phyloP scores from a whole-genome alignment of 306 rosid genomes.

The Corylus heterophylla region DNA sequence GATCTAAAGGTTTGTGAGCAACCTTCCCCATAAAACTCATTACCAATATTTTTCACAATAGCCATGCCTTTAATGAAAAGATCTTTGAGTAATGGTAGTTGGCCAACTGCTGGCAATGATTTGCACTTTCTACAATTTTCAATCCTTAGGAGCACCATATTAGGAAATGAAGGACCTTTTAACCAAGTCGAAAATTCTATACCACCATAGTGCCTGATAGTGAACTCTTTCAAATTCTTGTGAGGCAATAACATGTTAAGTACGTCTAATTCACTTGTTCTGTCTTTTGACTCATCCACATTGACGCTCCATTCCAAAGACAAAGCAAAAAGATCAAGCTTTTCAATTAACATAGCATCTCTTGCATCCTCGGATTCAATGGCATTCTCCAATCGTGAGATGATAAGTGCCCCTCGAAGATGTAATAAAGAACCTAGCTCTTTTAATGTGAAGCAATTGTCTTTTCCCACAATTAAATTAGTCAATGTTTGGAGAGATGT shows the following conservation, averaged over 20 bases:
- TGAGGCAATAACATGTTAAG: constrained; percentile 2
- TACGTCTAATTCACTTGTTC: not conserved
- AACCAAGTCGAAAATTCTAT: constrained; percentile 1
- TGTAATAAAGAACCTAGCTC: not conserved
- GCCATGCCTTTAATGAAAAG: not conserved
- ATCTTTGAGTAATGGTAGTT: not conserved
- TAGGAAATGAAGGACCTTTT: not conserved
- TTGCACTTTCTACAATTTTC: not conserved
- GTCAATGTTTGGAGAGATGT: not conserved
- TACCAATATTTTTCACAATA: too few species aligned
- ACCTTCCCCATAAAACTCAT: too few species aligned
- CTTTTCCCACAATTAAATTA: not conserved
- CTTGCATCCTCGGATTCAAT: not conserved
- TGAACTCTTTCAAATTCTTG: not conserved
- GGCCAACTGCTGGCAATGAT: constrained; percentile 9
- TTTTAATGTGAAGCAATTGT: not conserved
- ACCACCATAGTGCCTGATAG: not conserved
- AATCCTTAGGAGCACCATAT: not conserved
- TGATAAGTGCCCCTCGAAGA: not conserved
- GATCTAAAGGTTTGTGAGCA: too few species aligned
- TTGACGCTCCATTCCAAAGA: not conserved
- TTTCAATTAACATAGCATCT: not conserved
- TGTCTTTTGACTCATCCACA: not conserved
- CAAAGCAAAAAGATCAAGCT: not conserved
- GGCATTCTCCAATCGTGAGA: constrained; percentile 17